A percentile compares a stretch with the other conserved stretches of the same genome.
Conservation (phyloP, 2,329 filamentous ascomycete genomes). For the Ambrosiella beaveri region DNA sequence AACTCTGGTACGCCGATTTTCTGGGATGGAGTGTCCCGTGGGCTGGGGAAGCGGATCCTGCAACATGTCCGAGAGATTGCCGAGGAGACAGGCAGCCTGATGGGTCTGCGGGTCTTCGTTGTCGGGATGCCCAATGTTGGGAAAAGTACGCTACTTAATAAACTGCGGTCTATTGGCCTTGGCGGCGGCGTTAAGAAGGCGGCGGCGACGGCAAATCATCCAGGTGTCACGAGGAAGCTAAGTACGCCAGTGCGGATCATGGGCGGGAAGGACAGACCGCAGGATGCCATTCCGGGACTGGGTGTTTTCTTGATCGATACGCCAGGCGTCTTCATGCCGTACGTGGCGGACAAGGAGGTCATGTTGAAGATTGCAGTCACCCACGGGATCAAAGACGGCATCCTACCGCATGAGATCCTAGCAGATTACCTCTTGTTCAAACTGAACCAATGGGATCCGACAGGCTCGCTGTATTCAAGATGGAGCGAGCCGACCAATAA, state of each 20-base stretch:
- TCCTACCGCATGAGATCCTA: constrained; percentile 60
- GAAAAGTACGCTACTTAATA: constrained; percentile 88
- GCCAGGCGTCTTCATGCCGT: constrained; percentile 87
- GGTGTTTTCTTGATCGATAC: constrained; percentile 81
- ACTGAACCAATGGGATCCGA: constrained; percentile 51
- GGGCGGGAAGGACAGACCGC: constrained; percentile 17
- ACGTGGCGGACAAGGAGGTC: constrained; percentile 63
- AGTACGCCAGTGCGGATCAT: constrained; percentile 65
- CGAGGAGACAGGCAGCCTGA: constrained; percentile 36
- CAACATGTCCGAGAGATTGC: constrained; percentile 20
- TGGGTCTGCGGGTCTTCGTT: constrained; percentile 68
- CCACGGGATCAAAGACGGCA: constrained; percentile 75
- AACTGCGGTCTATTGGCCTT: constrained; percentile 54
- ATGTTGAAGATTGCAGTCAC: constrained; percentile 95
- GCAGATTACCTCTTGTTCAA: constrained; percentile 83
- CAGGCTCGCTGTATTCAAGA: constrained; percentile 33
- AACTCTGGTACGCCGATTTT: constrained; percentile 20
- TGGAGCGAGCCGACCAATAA: constrained; percentile 69
- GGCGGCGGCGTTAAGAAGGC: constrained; percentile 35
- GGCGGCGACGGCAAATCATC: constrained; percentile 67
- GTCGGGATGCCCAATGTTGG: constrained; percentile 98
- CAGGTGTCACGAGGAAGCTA: constrained; percentile 78
- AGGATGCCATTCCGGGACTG: constrained; percentile 25
- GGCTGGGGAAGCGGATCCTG: constrained; percentile 21
- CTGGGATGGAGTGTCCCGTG: constrained; percentile 27